Evolutionary conservation across 148 eudicot genomes (phyloP).

Genomic region (Arctostaphylos glauca): DNA sequence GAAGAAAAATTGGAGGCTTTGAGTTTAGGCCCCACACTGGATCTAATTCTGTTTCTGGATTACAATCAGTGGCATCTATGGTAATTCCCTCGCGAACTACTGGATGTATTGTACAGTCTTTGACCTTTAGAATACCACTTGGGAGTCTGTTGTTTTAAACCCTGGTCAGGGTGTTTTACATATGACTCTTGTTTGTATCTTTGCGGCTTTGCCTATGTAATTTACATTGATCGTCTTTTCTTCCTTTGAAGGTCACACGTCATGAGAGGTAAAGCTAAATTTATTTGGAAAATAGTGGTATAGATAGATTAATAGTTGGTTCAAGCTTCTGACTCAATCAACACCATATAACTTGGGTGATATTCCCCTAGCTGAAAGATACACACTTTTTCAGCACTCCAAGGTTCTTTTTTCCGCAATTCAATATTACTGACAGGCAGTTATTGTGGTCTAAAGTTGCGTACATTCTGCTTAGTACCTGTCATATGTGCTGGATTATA

Average conservation of each 20-base stretch:
- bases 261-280: background rate
- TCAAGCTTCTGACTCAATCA: background rate
- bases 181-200: background rate
- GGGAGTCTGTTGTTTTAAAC: background rate
- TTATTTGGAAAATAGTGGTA: background rate
- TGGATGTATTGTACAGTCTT: background rate
- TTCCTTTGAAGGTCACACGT: background rate
- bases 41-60: slow-evolving; percentile 52
- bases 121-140: background rate
- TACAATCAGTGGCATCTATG: slow-evolving; percentile 47
- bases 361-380: background rate
- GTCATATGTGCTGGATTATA: background rate
- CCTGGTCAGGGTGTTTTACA: background rate
- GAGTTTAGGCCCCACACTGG: slow-evolving; percentile 75
- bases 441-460: slow-evolving; percentile 1
- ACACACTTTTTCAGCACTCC: background rate
- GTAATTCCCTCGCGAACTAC: slow-evolving; percentile 37
- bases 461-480: background rate
- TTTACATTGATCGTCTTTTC: background rate
- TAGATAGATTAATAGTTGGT: background rate
- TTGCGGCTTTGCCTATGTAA: too few relatives aligned
- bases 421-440: background rate
- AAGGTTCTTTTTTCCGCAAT: background rate
- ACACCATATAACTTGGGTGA: background rate
- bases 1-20: slow-evolving; percentile 46